Evolutionary conservation across 73 alveolate species (phyloP), one percentile per base, ranked within the genome.

Genomic region (Stentor coeruleus): DNA sequence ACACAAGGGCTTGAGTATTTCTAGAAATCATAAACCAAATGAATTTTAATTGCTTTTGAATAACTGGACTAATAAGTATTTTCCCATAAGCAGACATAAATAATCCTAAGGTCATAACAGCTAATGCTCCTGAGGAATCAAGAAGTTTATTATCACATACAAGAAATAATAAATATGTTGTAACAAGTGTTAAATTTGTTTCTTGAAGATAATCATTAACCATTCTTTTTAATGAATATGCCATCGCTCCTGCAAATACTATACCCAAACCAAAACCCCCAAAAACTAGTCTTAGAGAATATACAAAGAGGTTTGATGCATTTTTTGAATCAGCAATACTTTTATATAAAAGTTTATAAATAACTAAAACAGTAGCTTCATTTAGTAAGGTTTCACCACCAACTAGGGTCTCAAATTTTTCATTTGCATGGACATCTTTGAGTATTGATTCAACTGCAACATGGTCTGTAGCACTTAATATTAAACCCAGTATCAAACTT

Each of bases 311-410:
- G 41, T 15, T 31, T 2, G 42, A 37, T 28, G 37, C 36, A 26
- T 33, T 33, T 1, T 20, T 33, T 20, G 36, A 33, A 2, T 90
- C 95, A 60, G 82, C 85, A 0, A 79, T 86, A 11, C 76, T 37
- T 6, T 84, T 92, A 55, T 81, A 77, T n/a, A 89, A 76, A 15
- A 88, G 83, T 28, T 84, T 40, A 80, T 86, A 91, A 81, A 91
- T 73, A 33, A 91, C 93, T 77, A 85, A 41, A 36, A 91, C 91
- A 6, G 96, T 89, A 14, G 94, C 93, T 42, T 91, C 96, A 59
- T 91, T 91, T 2, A 91, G 49, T 39, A 91, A 59, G n/a, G 88
- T 74, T 82, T 91, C 96, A 41, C 96, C 96, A 81, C 87, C 96
- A 26, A 91, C 88, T 28, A 91, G 74, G 4, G 90, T 81, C 20